Conservation (phyloP, 2,329 filamentous ascomycete genomes). For the Fusarium proliferatum region DNA sequence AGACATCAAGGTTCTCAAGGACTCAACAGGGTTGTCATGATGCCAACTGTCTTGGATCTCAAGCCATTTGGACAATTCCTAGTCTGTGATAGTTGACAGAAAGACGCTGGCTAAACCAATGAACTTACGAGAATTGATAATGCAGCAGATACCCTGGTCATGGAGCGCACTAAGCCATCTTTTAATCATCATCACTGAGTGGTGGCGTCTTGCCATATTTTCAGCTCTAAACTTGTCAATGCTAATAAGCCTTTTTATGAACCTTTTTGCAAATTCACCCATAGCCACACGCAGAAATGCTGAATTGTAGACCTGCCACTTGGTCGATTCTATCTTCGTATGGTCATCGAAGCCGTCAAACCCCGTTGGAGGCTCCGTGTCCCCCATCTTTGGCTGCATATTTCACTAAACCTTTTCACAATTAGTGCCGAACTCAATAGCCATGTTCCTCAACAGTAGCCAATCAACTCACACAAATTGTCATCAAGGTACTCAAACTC, state of each 20-base stretch:
- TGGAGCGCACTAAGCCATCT: neutral
- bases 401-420: neutral
- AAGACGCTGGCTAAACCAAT: neutral
- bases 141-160: neutral
- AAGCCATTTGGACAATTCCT: neutral
- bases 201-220: neutral
- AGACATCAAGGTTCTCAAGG: conserved; percentile 25
- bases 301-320: neutral
- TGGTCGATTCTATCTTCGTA: too few species aligned
- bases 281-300: too few species aligned
- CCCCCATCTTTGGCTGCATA: neutral
- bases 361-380: conserved; percentile 21
- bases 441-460: neutral
- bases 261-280: too few species aligned
- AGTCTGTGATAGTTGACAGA: neutral
- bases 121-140: conserved; percentile 1
- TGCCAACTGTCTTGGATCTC: too few species aligned
- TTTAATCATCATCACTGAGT: neutral
- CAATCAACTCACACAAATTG: conserved; percentile 23
- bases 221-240: neutral
- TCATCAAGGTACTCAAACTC: conserved; percentile 22
- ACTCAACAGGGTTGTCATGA: neutral
- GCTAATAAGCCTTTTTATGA: too few species aligned
- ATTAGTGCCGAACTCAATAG: neutral
- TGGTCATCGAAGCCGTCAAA: neutral